Base-by-base conservation (phyloP, 2,329 filamentous ascomycete genomes). In the Fusarium algeriense region DNA sequence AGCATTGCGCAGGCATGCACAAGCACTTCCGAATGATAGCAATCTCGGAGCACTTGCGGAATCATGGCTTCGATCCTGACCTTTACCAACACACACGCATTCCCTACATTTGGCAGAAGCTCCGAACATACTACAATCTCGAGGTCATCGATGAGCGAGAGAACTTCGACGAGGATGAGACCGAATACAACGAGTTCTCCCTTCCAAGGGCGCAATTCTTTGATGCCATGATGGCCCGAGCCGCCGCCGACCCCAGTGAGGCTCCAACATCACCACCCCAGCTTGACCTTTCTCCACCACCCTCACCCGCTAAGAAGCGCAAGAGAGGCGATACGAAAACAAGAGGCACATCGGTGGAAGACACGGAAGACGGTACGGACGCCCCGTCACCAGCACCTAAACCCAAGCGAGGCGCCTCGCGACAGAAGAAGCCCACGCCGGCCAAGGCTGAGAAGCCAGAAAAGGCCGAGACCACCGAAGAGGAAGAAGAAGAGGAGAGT, bases 21-120 rank as follows among this genome's bases (percentile, higher is more conserved):
- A 97, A 95, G 80, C 94, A 97, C 81, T 97, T 97, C 79, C 91
- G 93, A 66, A 95, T 98, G 87, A 90, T 97, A 70, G 91, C 93
- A 12, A 93, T 98, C 64, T 92, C 92, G 46, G 91, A 95, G 74
- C 89, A 93, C 74, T 84, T 97, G 67, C 90, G 91, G 72, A 93
- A 92, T 74, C 92, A 95, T 80, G 94, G 94, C 76, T 92, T 93
- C 78, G 88, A 94, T 80, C 88, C 91, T 55, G 86, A 92, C 76
- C 75, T 89, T 72, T 84, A 90, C 74, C 87, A 88, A 19, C 96
- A 99, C 83, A 98, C 94, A 43, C 91, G 92, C 64, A 96, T 97
- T 73, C 92, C 93, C 1, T 92, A 93, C 43, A 97, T 99, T 71
- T 98, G 96, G 95, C 87, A 88, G 74, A 98, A 98, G 81, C 86